phyloP scores from a whole-genome alignment of 345 rosid species.

The Linum usitatissimum region DNA sequence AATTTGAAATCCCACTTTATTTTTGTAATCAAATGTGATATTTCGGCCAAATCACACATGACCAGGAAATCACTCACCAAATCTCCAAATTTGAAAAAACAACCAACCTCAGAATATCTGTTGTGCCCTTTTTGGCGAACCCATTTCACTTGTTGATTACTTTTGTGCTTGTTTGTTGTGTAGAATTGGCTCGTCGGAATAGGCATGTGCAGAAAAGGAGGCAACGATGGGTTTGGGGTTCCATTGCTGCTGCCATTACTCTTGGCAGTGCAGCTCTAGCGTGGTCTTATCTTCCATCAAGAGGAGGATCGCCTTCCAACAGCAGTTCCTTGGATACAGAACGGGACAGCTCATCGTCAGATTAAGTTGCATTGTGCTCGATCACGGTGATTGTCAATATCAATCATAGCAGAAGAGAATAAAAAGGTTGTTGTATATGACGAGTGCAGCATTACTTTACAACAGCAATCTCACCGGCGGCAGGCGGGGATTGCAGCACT shows the following conservation, averaged over 20 bases:
- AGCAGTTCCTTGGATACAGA: not conserved
- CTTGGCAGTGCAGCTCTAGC: constrained; percentile 66
- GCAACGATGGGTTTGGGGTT: constrained; percentile 71
- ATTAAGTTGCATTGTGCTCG: not conserved
- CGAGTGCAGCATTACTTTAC: not conserved
- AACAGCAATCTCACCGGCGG: not conserved
- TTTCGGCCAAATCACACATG: too few species aligned
- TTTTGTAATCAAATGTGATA: too few species aligned
- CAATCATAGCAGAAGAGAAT: not conserved
- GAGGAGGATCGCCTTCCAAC: constrained; percentile 29
- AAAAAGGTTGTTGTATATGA: not conserved
- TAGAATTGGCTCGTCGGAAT: constrained; percentile 48
- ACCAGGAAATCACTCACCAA: too few species aligned
- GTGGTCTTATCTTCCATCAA: constrained; percentile 54
- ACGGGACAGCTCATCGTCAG: not conserved
- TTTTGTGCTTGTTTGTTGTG: constrained; percentile 5
- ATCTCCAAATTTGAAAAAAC: too few species aligned
- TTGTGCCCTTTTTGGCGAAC: not conserved
- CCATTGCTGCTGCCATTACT: constrained; percentile 49
- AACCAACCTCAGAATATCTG: too few species aligned
- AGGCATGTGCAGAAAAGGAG: constrained; percentile 46
- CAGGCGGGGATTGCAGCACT: not conserved
- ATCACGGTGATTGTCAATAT: not conserved
- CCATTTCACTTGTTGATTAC: not conserved
- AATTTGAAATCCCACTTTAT: too few species aligned